phyloP scores from a whole-genome alignment of 1,139 yeast genomes.

The Hyphopichia burtonii region DNA sequence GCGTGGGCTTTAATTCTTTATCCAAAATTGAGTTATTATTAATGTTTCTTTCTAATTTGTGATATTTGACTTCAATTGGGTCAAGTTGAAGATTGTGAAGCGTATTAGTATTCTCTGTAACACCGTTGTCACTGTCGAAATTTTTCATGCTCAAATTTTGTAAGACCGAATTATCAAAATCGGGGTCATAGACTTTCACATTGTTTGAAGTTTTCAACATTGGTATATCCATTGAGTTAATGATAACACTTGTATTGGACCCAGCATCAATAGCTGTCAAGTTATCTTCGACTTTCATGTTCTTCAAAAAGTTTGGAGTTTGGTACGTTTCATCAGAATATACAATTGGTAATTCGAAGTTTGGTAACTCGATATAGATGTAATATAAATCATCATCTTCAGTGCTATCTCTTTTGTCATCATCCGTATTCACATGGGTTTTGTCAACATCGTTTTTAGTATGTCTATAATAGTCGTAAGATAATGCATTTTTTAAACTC shows the following conservation, averaged over 20 bases:
- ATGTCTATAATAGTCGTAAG: neutral
- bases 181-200: conserved; percentile 39
- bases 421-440: conserved; percentile 20
- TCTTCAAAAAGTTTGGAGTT: conserved; percentile 12
- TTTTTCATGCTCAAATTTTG: conserved; percentile 1
- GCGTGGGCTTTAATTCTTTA: conserved; percentile 84
- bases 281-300: conserved; percentile 7
- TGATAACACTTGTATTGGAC: conserved; percentile 23
- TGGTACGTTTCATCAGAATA: conserved; percentile 56
- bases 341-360: conserved; percentile 79
- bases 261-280: conserved; percentile 5
- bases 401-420: conserved; percentile 11
- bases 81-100: conserved; percentile 35
- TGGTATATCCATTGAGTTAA: conserved; percentile 39
- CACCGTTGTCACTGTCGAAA: conserved; percentile 1
- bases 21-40: conserved; percentile 77
- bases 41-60: conserved; percentile 74
- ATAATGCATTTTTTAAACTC: conserved; percentile 2
- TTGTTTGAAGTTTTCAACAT: conserved; percentile 12
- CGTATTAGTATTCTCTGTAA: conserved; percentile 6
- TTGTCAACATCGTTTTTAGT: neutral
- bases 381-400: conserved; percentile 29
- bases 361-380: conserved; percentile 67
- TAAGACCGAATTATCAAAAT: conserved; percentile 22
- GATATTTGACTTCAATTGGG: conserved; percentile 85